Evolutionary conservation across 305 asterid species (phyloP), one percentile per base, ranked within the genome.

Genomic region (Lippia alba): DNA sequence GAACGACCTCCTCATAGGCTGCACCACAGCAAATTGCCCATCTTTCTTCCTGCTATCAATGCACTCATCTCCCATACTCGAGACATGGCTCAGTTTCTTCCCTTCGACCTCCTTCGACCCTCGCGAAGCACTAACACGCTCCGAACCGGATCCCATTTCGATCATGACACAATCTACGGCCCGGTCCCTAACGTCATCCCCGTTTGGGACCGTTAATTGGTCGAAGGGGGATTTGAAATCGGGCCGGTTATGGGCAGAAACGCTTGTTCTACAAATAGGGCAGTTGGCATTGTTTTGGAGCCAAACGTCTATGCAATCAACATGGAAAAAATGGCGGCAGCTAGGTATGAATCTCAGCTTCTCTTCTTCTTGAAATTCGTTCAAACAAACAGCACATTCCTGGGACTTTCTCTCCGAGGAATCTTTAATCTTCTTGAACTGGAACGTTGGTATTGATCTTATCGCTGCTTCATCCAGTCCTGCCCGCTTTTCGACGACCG

Each of bases 291-390:
- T 87, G 72, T 79, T 82, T 56, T 82, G 88, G 41, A 87, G 87
- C 90, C 90, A 87, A 56, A 87, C 78, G 73, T 84, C 92, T 32
- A 84, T 85, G 24, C 92, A 87, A 75, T 87, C 92, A 3, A 87
- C 78, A 32, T 87, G 90, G 16, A 87, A 87, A 48, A 79, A 49
- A 39, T 84, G 90, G 17, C 67, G 75, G 46, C 90, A 84, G 5
- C 76, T 74, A 58, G 92, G 92, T 14, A 87, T 81, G 5, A 73
- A 66, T 67, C 87, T 81, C 0, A 87, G 68, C 79, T 78, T 84
- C 24, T 87, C 92, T 7, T 66, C 75, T 50, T 84, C 88, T 72
- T 76, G 81, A 70, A 87, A 87, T 30, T 84, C 87, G 40, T 81
- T 87, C 80, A 87, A 76, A 67, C 92, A 87, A 62, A 87, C 85